Percentiles rank a stretch among this genome's conserved stretches.
These are phyloP conservation scores for Periconia sp. DNA, from an alignment of 2,329 filamentous ascomycete genomes.

Conservation along the genomic window DNA sequence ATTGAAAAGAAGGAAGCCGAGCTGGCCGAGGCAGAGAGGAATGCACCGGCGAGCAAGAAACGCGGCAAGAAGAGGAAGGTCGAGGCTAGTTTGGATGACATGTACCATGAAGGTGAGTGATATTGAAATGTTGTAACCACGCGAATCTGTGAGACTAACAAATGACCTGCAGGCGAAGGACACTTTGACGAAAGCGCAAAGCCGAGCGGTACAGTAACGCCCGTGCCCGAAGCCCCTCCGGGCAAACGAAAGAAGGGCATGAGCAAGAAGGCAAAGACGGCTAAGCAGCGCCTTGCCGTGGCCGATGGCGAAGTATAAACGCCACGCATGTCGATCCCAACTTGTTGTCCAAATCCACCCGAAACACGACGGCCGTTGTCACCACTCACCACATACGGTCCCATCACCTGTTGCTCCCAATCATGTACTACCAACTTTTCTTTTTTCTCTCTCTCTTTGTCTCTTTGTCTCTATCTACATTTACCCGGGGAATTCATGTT, in stretches of 20 bases:
- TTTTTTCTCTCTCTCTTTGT: not conserved
- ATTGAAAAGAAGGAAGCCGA: constrained; percentile 93
- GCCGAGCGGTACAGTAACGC: constrained; percentile 82
- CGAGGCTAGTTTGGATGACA: constrained; percentile 78
- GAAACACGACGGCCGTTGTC: no score
- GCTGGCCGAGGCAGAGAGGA: constrained; percentile 66
- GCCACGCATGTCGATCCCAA: not conserved
- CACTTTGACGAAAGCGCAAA: constrained; percentile 92
- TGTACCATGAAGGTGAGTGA: constrained; percentile 95
- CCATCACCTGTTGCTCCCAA: not conserved
- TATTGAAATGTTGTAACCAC: not conserved
- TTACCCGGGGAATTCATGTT: no score
- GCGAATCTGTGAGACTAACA: not conserved
- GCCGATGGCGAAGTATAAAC: constrained; percentile 47
- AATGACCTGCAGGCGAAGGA: constrained; percentile 74
- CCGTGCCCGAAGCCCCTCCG: constrained; percentile 54
- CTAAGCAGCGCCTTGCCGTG: constrained; percentile 52
- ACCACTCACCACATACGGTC: no score
- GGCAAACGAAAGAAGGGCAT: constrained; percentile 55
- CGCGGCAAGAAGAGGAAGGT: constrained; percentile 60
- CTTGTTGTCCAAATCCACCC: not conserved
- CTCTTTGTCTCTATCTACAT: not conserved
- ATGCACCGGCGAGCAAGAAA: constrained; percentile 42
- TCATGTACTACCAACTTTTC: not conserved
- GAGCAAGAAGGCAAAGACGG: constrained; percentile 55